Conservation (phyloP, 2,329 filamentous ascomycete genomes). For the Sclerotiophoma versabilis region DNA sequence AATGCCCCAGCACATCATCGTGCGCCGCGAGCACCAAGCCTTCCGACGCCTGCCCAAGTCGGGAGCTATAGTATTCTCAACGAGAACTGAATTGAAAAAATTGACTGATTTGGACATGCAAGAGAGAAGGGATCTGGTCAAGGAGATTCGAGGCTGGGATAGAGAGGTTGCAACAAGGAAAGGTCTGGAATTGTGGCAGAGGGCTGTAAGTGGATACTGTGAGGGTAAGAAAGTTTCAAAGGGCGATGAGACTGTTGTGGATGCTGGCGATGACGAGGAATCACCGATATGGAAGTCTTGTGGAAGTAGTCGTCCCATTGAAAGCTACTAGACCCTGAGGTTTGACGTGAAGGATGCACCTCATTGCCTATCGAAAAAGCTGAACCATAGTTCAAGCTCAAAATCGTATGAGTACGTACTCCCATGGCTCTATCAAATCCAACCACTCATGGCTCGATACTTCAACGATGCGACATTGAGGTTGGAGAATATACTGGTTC, state of each 20-base stretch:
- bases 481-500: too few species aligned
- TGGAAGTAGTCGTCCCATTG: too few species aligned
- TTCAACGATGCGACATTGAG: too few species aligned
- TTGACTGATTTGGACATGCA: conserved; percentile 21
- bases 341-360: too few species aligned
- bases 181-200: conserved; percentile 2
- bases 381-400: too few species aligned
- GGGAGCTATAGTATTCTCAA: conserved; percentile 58
- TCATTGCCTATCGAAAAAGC: too few species aligned
- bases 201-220: conserved; percentile 2
- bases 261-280: neutral
- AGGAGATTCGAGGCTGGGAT: conserved; percentile 34
- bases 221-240: neutral
- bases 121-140: conserved; percentile 21
- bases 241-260: neutral
- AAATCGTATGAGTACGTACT: too few species aligned
- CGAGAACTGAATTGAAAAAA: conserved; percentile 55
- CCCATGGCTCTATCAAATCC: too few species aligned
- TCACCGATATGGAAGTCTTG: too few species aligned
- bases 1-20: conserved; percentile 50
- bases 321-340: too few species aligned
- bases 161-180: neutral
- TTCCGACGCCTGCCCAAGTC: conserved; percentile 56
- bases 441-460: too few species aligned
- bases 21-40: conserved; percentile 59